Conservation (phyloP, 352 stramenopile genomes). For the Phytophthora litchii region DNA sequence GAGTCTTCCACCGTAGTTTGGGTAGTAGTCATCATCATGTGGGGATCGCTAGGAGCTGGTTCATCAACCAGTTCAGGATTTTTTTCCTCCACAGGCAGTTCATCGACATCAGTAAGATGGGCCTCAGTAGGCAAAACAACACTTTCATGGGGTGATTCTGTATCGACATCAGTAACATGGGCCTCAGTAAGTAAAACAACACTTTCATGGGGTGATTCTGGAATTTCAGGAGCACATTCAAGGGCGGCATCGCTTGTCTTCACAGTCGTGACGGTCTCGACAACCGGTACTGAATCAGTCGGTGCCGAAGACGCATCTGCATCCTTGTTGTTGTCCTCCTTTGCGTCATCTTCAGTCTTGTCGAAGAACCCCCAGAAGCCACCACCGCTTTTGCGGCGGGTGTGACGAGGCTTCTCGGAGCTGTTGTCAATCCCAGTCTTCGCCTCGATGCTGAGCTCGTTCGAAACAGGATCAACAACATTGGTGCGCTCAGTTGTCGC, state of each 20-base stretch:
- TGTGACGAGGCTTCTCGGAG: conserved; percentile 15
- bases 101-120: too few species aligned
- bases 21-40: not conserved
- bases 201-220: too few species aligned
- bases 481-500: not conserved
- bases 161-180: too few species aligned
- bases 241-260: too few species aligned
- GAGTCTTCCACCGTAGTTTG: not conserved
- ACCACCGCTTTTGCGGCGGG: conserved; percentile 10
- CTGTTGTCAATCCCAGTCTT: not conserved
- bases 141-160: too few species aligned
- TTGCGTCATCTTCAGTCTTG: conserved; percentile 22
- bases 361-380: conserved; percentile 37
- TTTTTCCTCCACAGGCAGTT: conserved; percentile 15
- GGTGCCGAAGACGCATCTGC: not conserved
- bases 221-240: too few species aligned
- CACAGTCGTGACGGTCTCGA: not conserved
- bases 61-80: not conserved
- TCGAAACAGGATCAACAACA: not conserved
- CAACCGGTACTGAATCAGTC: not conserved
- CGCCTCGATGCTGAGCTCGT: not conserved
- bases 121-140: too few species aligned
- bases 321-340: not conserved
- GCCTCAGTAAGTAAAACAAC: too few species aligned
- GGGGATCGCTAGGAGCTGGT: not conserved